These are phyloP conservation scores for Podospora anserina DNA, from an alignment of 495 filamentous ascomycete species.

Conservation along the genomic window DNA sequence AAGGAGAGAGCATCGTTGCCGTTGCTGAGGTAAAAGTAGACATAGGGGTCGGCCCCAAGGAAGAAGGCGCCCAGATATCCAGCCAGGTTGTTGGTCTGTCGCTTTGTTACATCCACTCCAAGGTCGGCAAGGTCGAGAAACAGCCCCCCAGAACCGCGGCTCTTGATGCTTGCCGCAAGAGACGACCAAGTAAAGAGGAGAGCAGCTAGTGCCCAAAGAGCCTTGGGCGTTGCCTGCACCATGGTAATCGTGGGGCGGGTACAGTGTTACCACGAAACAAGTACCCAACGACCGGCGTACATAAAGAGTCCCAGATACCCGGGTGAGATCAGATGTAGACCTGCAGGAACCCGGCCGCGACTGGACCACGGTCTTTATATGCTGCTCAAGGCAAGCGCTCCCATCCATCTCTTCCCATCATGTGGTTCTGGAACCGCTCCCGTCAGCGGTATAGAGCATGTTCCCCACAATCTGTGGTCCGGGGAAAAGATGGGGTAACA, in stretches of 20 bases:
- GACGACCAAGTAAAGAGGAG: slow-evolving; percentile 14
- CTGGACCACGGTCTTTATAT: slow-evolving; percentile 12
- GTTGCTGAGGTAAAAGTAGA: slow-evolving; percentile 54
- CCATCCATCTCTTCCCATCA: neutral
- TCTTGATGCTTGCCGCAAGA: slow-evolving; percentile 7
- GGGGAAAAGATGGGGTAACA: slow-evolving; percentile 8
- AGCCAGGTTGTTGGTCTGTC: slow-evolving; percentile 40
- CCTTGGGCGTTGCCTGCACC: neutral
- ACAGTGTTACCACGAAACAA: neutral
- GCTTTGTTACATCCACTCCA: slow-evolving; percentile 22
- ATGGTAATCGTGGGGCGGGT: neutral
- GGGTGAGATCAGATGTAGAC: slow-evolving; percentile 2
- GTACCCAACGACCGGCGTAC: neutral
- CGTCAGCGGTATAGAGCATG: neutral
- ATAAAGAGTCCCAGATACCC: slow-evolving; percentile 9
- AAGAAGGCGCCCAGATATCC: slow-evolving; percentile 54
- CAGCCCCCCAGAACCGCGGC: neutral
- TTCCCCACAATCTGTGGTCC: slow-evolving; percentile 16
- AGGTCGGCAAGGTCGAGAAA: slow-evolving; percentile 11
- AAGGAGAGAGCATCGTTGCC: slow-evolving; percentile 48
- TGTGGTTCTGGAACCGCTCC: neutral
- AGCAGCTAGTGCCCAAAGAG: neutral
- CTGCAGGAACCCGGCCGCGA: slow-evolving; percentile 5
- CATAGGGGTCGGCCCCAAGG: slow-evolving; percentile 50
- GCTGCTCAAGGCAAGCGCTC: neutral